These are phyloP conservation scores for Termitomyces sp. DNA, from an alignment of 768 basidiomycete genomes.

Conservation along the genomic window DNA sequence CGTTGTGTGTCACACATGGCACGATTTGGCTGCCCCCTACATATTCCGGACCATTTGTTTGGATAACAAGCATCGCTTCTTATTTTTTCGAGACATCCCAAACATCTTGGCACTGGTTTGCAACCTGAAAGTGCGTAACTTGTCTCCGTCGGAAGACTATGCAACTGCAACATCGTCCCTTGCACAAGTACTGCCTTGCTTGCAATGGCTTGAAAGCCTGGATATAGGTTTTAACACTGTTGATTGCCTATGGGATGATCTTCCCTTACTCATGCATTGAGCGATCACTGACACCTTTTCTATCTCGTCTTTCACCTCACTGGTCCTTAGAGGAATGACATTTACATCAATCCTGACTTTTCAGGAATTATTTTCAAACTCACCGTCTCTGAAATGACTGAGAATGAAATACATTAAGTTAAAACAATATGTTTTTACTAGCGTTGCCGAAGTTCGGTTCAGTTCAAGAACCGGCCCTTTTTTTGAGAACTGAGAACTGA, in stretches of 20 bases:
- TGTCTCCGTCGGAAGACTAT: no score
- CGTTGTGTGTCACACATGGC: no score
- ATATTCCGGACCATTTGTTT: no score
- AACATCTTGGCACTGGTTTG: no score
- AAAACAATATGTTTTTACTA: no score
- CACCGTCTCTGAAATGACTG: not conserved
- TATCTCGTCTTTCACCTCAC: not conserved
- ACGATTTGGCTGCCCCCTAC: no score
- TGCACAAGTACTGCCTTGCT: not conserved
- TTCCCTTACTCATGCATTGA: not conserved
- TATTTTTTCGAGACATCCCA: no score
- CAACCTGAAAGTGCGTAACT: no score
- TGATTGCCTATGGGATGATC: not conserved
- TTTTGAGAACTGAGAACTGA: no score
- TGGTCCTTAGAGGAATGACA: not conserved
- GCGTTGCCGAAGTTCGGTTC: no score
- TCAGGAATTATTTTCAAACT: not conserved
- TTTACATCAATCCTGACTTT: not conserved
- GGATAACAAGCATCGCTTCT: no score
- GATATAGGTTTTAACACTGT: not conserved
- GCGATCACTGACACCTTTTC: not conserved
- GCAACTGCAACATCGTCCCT: not conserved
- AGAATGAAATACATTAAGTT: not conserved
- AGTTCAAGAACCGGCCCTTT: no score
- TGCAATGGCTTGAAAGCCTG: not conserved